Evolutionary conservation across 2,329 filamentous ascomycete species (phyloP).

Genomic region (Colletotrichum horii): DNA sequence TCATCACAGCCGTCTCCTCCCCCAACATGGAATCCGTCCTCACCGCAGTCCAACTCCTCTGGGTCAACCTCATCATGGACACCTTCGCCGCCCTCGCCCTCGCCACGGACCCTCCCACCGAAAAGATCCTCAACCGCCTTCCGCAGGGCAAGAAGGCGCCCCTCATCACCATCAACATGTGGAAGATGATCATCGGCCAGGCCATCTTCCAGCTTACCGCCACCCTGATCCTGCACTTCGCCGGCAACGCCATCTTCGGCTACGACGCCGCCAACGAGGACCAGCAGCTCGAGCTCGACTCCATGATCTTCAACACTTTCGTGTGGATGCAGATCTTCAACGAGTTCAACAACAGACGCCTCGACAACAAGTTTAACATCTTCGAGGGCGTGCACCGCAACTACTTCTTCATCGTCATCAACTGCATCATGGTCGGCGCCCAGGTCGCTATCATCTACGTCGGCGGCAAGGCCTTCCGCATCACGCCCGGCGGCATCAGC

Average conservation of each 20-base stretch:
- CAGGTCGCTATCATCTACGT: conserved; percentile 64
- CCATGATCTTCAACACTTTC: conserved; percentile 72
- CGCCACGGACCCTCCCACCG: conserved; percentile 66
- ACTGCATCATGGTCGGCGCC: conserved; percentile 59
- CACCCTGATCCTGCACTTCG: conserved; percentile 66
- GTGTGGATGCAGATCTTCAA: conserved; percentile 79
- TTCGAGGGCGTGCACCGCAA: conserved; percentile 63
- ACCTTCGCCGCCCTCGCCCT: conserved; percentile 70
- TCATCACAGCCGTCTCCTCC: conserved; percentile 66
- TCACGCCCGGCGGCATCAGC: conserved; percentile 41
- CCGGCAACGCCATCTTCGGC: conserved; percentile 58
- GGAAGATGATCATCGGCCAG: conserved; percentile 71
- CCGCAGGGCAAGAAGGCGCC: conserved; percentile 69
- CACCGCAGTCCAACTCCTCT: conserved; percentile 70
- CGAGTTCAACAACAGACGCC: conserved; percentile 68
- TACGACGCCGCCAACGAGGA: conserved; percentile 47
- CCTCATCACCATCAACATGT: conserved; percentile 73
- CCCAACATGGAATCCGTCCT: conserved; percentile 62
- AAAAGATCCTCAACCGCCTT: conserved; percentile 59
- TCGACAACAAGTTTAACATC: conserved; percentile 68
- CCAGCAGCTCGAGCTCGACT: conserved; percentile 53
- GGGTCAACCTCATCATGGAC: conserved; percentile 75
- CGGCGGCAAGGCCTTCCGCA: conserved; percentile 58
- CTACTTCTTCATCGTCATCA: conserved; percentile 63
- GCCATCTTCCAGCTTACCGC: conserved; percentile 65